Conservation (phyloP, 352 stramenopile genomes). For the Aphanomyces astaci region DNA sequence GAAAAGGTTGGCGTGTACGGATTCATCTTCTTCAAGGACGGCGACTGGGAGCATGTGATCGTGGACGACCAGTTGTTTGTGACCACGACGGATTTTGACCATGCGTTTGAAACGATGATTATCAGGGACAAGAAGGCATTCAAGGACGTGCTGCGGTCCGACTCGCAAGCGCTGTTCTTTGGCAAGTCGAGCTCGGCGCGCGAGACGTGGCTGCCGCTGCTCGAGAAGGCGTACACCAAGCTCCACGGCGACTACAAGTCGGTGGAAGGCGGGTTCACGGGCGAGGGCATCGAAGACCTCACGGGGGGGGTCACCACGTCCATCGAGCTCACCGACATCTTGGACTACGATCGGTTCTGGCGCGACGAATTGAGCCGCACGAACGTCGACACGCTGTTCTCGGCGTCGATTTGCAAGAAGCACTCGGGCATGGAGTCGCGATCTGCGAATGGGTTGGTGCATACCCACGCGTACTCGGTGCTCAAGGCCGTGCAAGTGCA, state of each 20-base stretch:
- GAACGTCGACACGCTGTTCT: slow-evolving; percentile 38
- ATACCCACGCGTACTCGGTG: slow-evolving; percentile 52
- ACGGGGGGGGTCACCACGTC: slow-evolving; percentile 38
- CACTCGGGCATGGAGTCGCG: slow-evolving; percentile 15
- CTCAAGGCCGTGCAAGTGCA: slow-evolving; percentile 36
- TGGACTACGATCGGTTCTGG: slow-evolving; percentile 37
- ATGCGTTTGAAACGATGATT: slow-evolving; percentile 27
- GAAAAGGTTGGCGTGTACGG: slow-evolving; percentile 44
- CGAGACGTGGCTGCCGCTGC: slow-evolving; percentile 74
- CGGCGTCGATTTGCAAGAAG: slow-evolving; percentile 26
- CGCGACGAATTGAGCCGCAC: slow-evolving; percentile 31
- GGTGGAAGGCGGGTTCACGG: slow-evolving; percentile 50
- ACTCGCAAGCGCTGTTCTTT: slow-evolving; percentile 36
- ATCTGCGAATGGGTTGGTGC: slow-evolving; percentile 33
- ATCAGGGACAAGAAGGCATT: slow-evolving; percentile 26
- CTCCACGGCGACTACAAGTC: slow-evolving; percentile 59
- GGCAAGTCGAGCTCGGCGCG: slow-evolving; percentile 39
- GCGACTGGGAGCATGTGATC: slow-evolving; percentile 40
- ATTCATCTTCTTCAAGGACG: slow-evolving; percentile 47
- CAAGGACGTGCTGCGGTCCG: slow-evolving; percentile 27
- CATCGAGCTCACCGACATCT: slow-evolving; percentile 31
- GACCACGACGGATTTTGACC: slow-evolving; percentile 27
- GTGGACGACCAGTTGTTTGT: slow-evolving; percentile 41
- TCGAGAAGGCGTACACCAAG: slow-evolving; percentile 85
- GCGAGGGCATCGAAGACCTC: slow-evolving; percentile 39